These are phyloP conservation scores for Epichloe sibirici DNA, from an alignment of 2,329 filamentous ascomycete species.

Conservation along the genomic window DNA sequence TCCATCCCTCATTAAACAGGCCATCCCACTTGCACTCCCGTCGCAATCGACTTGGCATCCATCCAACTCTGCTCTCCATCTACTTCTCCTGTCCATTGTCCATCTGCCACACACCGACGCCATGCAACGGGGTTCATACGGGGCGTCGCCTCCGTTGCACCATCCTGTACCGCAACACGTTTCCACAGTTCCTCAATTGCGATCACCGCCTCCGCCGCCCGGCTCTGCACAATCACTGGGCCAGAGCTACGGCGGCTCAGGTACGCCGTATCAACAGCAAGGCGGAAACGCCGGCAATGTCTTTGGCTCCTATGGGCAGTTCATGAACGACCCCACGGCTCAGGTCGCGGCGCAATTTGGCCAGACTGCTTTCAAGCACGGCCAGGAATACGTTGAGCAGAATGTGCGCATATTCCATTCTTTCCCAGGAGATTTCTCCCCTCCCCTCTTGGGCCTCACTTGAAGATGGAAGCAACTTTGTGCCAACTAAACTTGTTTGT, in stretches of 20 bases:
- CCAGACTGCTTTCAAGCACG: conserved; percentile 80
- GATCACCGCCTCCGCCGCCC: conserved; percentile 78
- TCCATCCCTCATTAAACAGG: background rate
- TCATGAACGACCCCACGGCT: conserved; percentile 90
- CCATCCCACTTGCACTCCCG: too few species aligned
- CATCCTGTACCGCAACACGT: conserved; percentile 97
- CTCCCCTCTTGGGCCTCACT: background rate
- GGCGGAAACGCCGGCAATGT: conserved; percentile 39
- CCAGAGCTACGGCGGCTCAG: conserved; percentile 40
- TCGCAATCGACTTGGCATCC: too few species aligned
- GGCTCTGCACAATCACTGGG: conserved; percentile 56
- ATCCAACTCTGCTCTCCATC: background rate
- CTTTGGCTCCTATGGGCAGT: conserved; percentile 70
- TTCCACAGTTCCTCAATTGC: conserved; percentile 90
- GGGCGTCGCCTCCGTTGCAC: conserved; percentile 85
- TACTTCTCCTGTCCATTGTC: too few species aligned
- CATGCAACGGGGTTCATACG: conserved; percentile 82
- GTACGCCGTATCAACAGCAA: conserved; percentile 63
- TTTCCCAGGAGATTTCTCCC: background rate
- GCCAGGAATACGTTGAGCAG: conserved; percentile 89
- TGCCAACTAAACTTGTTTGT: conserved; percentile 8
- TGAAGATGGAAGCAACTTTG: background rate
- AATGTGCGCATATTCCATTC: conserved; percentile 51
- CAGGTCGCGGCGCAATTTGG: conserved; percentile 93
- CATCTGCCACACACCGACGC: conserved; percentile 5